Conservation (phyloP, 768 basidiomycete species). For the Boletus sensibilis region DNA sequence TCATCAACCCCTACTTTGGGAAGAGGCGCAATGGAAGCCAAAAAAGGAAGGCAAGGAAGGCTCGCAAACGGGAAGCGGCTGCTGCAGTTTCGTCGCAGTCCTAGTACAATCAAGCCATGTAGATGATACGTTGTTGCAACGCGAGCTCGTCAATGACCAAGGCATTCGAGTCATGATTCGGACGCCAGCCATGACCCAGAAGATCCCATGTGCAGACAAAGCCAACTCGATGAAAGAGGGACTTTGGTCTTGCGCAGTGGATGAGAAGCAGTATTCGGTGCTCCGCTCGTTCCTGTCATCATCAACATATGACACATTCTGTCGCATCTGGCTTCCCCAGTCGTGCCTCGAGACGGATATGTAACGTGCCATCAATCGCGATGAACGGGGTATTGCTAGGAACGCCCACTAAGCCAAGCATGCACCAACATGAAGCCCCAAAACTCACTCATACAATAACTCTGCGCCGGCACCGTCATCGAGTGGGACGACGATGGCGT, state of each 20-base stretch:
- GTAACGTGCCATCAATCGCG: constrained; percentile 43
- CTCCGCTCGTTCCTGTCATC: no score
- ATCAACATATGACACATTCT: constrained; percentile 48
- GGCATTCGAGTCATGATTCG: not conserved
- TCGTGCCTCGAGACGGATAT: constrained; percentile 46
- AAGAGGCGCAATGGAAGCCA: constrained; percentile 19
- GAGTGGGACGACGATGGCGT: constrained; percentile 40
- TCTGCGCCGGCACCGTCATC: constrained; percentile 42
- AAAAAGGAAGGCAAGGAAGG: constrained; percentile 17
- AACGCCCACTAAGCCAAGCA: not conserved
- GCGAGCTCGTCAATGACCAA: not conserved
- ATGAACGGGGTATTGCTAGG: constrained; percentile 48
- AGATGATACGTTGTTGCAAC: not conserved
- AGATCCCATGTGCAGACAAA: no score
- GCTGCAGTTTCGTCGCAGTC: not conserved
- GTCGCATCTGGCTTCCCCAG: constrained; percentile 37
- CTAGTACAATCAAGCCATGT: constrained; percentile 5
- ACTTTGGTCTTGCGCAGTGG: not conserved
- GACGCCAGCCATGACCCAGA: not conserved
- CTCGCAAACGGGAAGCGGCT: constrained; percentile 10
- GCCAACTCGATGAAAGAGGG: not conserved
- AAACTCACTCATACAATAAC: constrained; percentile 53
- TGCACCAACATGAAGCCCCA: not conserved
- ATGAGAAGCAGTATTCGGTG: no score
- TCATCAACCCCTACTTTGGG: constrained; percentile 19